Base-by-base conservation (phyloP, 129 eudicot genomes). In the Smallanthus sonchifolius region DNA sequence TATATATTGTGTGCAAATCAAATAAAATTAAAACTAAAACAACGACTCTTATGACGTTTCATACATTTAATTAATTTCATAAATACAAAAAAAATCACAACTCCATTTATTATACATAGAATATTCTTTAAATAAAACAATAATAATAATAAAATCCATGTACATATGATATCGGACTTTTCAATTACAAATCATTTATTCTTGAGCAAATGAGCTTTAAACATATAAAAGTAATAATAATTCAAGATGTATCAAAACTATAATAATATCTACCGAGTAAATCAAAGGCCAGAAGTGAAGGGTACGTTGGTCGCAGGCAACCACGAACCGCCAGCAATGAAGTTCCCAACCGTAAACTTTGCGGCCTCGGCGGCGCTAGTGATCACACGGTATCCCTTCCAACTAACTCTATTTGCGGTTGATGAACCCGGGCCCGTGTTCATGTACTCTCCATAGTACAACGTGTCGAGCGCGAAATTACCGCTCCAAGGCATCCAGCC, bases 401-500 rank as follows among this genome's bases (percentile, higher is more conserved):
- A 86, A 0, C 24, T 81, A 28, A 86, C 91, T 57, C 91, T 43
- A 0, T 64, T 78, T 0, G 75, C 67, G 0, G 88, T 83, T 4
- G 82, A 75, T 36, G 91, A 72, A 9, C 91, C 91, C 0, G 84
- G 72, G 9, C 87, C 88, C 1, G 86, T 83, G 59, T 83, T 86
- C 28, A 54, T 15, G 57, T 83, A 86, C 52, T 86, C 91, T 2
- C 86, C 91, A 36, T 83, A 86, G 24, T 81, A 83, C 80, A 83
- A 75, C 2, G 88, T 83, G 17, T 59, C 69, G 4, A 86, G 78
- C 0, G 91, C 86, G 14, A 83, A 86, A 63, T 40, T 72, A 2
- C 91, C 91, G 5, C 82, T 83, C 88, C 88, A 86, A 0, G 83
- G 80, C 69, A 75, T 2, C 91, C 91, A 87, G 1, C 91, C 88